These are phyloP conservation scores for Trichoderma endophyticum DNA, from an alignment of 2,329 filamentous ascomycete genomes.

Conservation along the genomic window DNA sequence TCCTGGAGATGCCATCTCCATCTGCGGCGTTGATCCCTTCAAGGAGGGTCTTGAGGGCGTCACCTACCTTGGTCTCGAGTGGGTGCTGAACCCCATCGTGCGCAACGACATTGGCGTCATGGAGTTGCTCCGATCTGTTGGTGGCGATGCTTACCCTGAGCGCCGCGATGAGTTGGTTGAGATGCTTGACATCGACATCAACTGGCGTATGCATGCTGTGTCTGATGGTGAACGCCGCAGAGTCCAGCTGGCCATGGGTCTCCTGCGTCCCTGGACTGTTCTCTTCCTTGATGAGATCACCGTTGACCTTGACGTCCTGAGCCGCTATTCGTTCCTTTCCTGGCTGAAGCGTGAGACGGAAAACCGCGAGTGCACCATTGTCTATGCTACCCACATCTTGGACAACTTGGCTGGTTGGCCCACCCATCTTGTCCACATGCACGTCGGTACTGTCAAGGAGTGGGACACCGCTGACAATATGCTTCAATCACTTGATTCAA, in stretches of 20 bases:
- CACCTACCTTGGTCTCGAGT: conserved; percentile 95
- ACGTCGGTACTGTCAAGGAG: conserved; percentile 80
- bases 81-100: conserved; percentile 96
- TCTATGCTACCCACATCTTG: conserved; percentile 96
- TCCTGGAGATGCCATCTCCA: conserved; percentile 67
- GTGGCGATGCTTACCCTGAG: conserved; percentile 76
- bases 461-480: conserved; percentile 74
- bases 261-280: conserved; percentile 87
- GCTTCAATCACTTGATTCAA: conserved; percentile 48
- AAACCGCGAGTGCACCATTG: conserved; percentile 77
- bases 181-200: conserved; percentile 87
- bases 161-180: conserved; percentile 81
- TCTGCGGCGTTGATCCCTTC: conserved; percentile 88
- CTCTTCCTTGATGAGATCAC: conserved; percentile 94
- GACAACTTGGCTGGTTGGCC: conserved; percentile 95
- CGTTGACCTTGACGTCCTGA: conserved; percentile 88
- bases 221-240: conserved; percentile 86
- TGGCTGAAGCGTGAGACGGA: conserved; percentile 90
- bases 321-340: conserved; percentile 75
- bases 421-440: conserved; percentile 94
- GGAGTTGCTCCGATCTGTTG: conserved; percentile 80
- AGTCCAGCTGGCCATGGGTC: conserved; percentile 94
- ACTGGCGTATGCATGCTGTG: conserved; percentile 95
- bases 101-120: conserved; percentile 90
- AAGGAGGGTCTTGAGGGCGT: conserved; percentile 86